Percentiles rank a stretch among this genome's conserved stretches.
phyloP scores from a whole-genome alignment of 1,284 basidiomycete genomes.

The Tylopilus orsonianus region DNA sequence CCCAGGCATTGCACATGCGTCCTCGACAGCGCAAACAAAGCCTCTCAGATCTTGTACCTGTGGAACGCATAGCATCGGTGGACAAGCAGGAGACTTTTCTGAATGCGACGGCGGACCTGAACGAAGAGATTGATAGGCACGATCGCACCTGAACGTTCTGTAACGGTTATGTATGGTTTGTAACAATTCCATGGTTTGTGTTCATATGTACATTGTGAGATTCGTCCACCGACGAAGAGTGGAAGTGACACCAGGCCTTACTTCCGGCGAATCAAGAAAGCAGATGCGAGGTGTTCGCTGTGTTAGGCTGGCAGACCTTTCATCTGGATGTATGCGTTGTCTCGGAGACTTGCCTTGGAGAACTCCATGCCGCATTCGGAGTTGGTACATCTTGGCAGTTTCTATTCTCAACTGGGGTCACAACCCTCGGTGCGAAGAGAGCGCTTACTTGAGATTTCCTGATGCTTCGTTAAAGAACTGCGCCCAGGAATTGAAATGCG shows the following conservation, averaged over 20 bases:
- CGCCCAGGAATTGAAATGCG: constrained; percentile 1
- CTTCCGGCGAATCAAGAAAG: constrained; percentile 12
- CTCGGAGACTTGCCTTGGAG: constrained; percentile 39
- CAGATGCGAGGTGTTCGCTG: neutral
- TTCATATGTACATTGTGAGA: constrained; percentile 34
- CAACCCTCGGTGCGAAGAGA: constrained; percentile 7
- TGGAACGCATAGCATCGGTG: constrained; percentile 59
- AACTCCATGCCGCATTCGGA: constrained; percentile 42
- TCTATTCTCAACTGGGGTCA: constrained; percentile 16
- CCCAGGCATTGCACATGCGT: constrained; percentile 46
- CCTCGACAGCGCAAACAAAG: constrained; percentile 59
- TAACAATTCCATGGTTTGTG: constrained; percentile 23
- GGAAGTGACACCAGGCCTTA: constrained; percentile 26
- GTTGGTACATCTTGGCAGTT: constrained; percentile 34
- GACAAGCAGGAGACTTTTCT: constrained; percentile 51
- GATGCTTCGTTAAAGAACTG: constrained; percentile 43
- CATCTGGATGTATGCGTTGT: constrained; percentile 43
- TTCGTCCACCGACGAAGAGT: constrained; percentile 9
- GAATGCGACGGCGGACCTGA: constrained; percentile 62
- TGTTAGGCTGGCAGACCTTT: constrained; percentile 37
- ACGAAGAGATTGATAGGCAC: constrained; percentile 55
- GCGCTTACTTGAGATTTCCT: constrained; percentile 38
- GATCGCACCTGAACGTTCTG: constrained; percentile 25
- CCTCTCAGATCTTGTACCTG: constrained; percentile 61
- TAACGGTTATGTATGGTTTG: constrained; percentile 15